phyloP scores from a whole-genome alignment of 1,139 yeast species.

The Lodderomyces pseudojiufengensis region DNA sequence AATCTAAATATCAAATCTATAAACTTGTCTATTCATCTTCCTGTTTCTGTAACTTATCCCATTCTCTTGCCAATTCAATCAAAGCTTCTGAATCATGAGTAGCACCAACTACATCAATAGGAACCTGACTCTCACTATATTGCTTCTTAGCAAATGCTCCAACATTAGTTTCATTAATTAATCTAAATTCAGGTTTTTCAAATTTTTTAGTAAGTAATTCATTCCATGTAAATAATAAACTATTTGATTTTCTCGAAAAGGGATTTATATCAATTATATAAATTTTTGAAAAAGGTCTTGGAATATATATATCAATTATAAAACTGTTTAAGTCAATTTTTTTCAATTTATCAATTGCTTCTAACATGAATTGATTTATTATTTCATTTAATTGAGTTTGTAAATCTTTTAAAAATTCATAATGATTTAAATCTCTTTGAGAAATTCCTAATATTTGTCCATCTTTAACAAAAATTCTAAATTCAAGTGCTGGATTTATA shows the following conservation, averaged over 20 bases:
- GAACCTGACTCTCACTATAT: slow-evolving; percentile 87
- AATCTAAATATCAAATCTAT: no score
- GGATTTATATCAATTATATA: slow-evolving; percentile 84
- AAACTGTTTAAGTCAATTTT: slow-evolving; percentile 24
- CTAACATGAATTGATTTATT: slow-evolving; percentile 55
- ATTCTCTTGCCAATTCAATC: slow-evolving; percentile 61
- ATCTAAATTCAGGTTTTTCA: slow-evolving; percentile 43
- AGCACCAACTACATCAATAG: slow-evolving; percentile 86
- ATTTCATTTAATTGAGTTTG: slow-evolving; percentile 42
- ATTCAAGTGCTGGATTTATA: slow-evolving; percentile 86
- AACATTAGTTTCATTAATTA: slow-evolving; percentile 63
- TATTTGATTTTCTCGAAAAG: slow-evolving; percentile 70
- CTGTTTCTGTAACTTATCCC: slow-evolving; percentile 26
- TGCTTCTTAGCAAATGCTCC: slow-evolving; percentile 77
- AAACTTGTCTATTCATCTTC: background rate
- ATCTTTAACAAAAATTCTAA: slow-evolving; percentile 73
- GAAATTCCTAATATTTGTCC: slow-evolving; percentile 65
- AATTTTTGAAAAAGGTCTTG: slow-evolving; percentile 64
- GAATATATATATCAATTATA: slow-evolving; percentile 77
- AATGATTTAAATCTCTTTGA: slow-evolving; percentile 84
- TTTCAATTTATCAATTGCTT: slow-evolving; percentile 37
- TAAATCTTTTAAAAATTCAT: slow-evolving; percentile 57
- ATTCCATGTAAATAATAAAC: slow-evolving; percentile 79
- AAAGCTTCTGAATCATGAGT: slow-evolving; percentile 59
- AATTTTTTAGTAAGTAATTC: slow-evolving; percentile 45